These are phyloP conservation scores for Paramecium octaurelia DNA, from an alignment of 73 alveolate genomes.

Conservation along the genomic window DNA sequence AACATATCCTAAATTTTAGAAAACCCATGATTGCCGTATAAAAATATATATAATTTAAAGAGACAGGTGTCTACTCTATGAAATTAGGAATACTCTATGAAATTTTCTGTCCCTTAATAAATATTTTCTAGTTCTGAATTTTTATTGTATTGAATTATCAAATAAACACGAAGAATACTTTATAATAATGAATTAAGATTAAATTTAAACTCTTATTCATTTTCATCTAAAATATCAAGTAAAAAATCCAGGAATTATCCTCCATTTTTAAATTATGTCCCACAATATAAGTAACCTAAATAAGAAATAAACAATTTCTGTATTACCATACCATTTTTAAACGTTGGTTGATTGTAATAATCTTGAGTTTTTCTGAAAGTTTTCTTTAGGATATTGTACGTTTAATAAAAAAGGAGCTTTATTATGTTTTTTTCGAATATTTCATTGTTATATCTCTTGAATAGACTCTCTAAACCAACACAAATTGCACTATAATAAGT, in stretches of 20 bases:
- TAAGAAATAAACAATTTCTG: not conserved
- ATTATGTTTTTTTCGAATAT: not conserved
- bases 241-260: not conserved
- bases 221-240: not conserved
- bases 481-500: not conserved
- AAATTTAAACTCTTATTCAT: not conserved
- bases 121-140: not conserved
- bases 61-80: not conserved
- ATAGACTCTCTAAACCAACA: not conserved
- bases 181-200: not conserved
- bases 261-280: not conserved
- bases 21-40: not conserved
- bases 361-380: not conserved
- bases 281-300: not conserved
- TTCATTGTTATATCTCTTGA: not conserved
- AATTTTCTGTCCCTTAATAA: not conserved
- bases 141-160: not conserved
- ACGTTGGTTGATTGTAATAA: too few relatives aligned
- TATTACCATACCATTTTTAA: not conserved
- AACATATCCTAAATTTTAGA: not conserved
- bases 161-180: not conserved
- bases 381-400: not conserved
- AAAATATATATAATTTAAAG: not conserved
- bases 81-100: not conserved
- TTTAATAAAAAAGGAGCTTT: not conserved